Evolutionary conservation across 2,329 filamentous ascomycete genomes (phyloP), one percentile per base, ranked within the genome.

Genomic region (Ambrosiella xylebori): DNA sequence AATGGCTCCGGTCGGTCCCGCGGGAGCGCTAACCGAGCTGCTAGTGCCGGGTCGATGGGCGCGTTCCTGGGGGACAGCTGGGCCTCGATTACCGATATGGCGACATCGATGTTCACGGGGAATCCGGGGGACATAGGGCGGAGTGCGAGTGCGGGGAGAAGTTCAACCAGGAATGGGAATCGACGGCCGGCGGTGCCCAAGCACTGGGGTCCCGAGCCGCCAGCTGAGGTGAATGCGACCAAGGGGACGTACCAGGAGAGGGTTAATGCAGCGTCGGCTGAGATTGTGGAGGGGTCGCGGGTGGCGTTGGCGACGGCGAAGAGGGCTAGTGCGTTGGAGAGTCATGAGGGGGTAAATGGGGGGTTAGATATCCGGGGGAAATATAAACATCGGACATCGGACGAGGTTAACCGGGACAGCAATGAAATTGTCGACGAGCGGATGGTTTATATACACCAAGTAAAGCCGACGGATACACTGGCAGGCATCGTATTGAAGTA

Each of bases 401-500:
- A 87, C 64, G 84, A 87, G 56, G 65, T 71, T n/a, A 41, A 15
- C 8, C 44, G 50, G 1, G 60, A 58, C 19, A 63, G 68, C 8
- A 78, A 82, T 55, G 76, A 81, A 39, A 81, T 85, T 39, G 76
- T 81, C 54, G 77, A 81, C 64, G 85, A 94, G 63, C 86, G 88
- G 19, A 72, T 97, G 62, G 90, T 91, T 15, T 98, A 97, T 68
- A 76, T 97, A 56, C 93, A 98, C 70, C 82, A 85, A 65, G 88
- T 97, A 15, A 79, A 84, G 64, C 79, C 84, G 12, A 79, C 79
- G 50, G 93, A 98, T 70, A 97, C 89, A 1, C 82, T 97, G 64
- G 89, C 90, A 1, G 91, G 93, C 2, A 82, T 98, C 55, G 85
- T 93, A 56, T 83, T 98, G 63, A 86, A 84, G 64, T 98, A 94